Evolutionary conservation across 352 stramenopile species (phyloP).

Genomic region (Phytopythium cucurbitacearum): DNA sequence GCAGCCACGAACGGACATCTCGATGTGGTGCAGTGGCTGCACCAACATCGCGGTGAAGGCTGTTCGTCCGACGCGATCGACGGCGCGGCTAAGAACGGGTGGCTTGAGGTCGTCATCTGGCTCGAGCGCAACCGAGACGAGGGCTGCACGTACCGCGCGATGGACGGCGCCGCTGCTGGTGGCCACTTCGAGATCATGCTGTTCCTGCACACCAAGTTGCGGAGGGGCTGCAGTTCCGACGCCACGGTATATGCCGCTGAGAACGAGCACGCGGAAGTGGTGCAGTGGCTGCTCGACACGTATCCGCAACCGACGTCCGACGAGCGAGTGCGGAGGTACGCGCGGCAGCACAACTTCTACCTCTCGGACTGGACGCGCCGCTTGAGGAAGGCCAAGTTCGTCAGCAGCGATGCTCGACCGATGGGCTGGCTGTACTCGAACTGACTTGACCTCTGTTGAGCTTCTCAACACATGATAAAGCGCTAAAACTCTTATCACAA

Average conservation of each 20-base stretch:
- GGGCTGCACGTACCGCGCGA: constrained; percentile 20
- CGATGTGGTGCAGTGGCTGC: constrained; percentile 26
- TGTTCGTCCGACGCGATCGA: constrained; percentile 27
- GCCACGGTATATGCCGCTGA: constrained; percentile 14
- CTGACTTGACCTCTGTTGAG: no score
- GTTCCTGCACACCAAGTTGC: constrained; percentile 22
- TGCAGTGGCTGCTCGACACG: constrained; percentile 25
- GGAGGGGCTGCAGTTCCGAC: constrained; percentile 23
- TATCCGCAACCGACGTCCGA: constrained; percentile 22
- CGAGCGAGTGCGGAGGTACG: constrained; percentile 21
- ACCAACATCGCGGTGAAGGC: constrained; percentile 16
- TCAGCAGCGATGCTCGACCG: neutral
- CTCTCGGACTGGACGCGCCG: constrained; percentile 16
- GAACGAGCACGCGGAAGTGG: constrained; percentile 23
- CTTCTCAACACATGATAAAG: neutral
- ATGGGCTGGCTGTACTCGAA: neutral
- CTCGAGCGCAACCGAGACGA: constrained; percentile 21
- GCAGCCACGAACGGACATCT: constrained; percentile 24
- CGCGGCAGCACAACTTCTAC: constrained; percentile 24
- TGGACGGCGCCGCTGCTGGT: constrained; percentile 21
- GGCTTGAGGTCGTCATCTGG: constrained; percentile 21
- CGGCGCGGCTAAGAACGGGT: constrained; percentile 21
- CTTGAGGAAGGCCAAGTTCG: neutral
- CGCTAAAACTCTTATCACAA: neutral
- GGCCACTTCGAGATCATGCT: constrained; percentile 28